These are phyloP conservation scores for Gnomoniopsis sp. DNA, from an alignment of 2,329 filamentous ascomycete genomes.

Conservation along the genomic window DNA sequence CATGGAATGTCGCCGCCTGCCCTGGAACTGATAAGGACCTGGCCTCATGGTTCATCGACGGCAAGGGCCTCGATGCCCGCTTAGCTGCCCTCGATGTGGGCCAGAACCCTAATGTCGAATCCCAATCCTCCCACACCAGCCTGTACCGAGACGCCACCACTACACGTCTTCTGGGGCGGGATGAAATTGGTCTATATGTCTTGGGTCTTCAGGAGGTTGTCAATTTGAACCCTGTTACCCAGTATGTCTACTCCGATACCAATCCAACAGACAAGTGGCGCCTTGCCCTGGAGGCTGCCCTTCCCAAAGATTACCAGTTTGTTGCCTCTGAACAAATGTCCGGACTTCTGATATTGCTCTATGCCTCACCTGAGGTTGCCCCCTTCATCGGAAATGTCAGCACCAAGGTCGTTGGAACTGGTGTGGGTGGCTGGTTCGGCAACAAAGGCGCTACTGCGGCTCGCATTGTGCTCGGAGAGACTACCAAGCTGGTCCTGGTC, in stretches of 20 bases:
- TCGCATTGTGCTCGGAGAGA: slow-evolving; percentile 81
- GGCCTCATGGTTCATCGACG: slow-evolving; percentile 81
- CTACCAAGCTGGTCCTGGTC: slow-evolving; percentile 82
- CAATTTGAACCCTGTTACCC: slow-evolving; percentile 74
- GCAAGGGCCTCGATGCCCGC: slow-evolving; percentile 64
- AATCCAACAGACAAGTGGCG: slow-evolving; percentile 76
- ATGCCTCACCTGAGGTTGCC: slow-evolving; percentile 74
- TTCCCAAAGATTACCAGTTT: slow-evolving; percentile 74
- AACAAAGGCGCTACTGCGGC: slow-evolving; percentile 91
- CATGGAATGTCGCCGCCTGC: slow-evolving; percentile 90
- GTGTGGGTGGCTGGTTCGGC: slow-evolving; percentile 86
- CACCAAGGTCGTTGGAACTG: slow-evolving; percentile 80
- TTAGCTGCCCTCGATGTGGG: slow-evolving; percentile 53
- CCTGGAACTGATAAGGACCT: slow-evolving; percentile 86
- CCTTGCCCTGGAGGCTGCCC: slow-evolving; percentile 64
- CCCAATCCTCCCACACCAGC: slow-evolving; percentile 19
- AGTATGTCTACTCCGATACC: slow-evolving; percentile 75
- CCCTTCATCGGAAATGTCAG: slow-evolving; percentile 77
- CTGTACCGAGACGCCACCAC: slow-evolving; percentile 27
- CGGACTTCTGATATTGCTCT: slow-evolving; percentile 79
- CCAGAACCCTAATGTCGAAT: slow-evolving; percentile 34
- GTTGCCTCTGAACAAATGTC: slow-evolving; percentile 82
- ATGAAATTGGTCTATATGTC: slow-evolving; percentile 84
- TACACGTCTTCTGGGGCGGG: slow-evolving; percentile 50
- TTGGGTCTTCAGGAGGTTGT: slow-evolving; percentile 91